Conservation (phyloP, 352 stramenopile genomes). For the Phytophthora constricta region DNA sequence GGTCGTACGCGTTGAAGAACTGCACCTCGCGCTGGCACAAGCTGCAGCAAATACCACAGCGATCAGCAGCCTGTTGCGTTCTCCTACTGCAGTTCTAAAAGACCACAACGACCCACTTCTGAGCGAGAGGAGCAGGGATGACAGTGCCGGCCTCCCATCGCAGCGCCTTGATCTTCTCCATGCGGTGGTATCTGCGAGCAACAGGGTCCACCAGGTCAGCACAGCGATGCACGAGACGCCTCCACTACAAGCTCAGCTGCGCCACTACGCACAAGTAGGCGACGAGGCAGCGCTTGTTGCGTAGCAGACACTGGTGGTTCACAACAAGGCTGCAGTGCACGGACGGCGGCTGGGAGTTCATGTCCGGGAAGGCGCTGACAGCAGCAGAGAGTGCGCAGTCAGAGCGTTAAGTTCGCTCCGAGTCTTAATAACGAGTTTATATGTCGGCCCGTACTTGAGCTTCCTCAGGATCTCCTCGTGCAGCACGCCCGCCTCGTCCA, state of each 20-base stretch:
- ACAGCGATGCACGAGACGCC: neutral
- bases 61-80: neutral
- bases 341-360: slow-evolving; percentile 64
- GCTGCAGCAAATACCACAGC: slow-evolving; percentile 43
- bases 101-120: slow-evolving; percentile 57
- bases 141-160: slow-evolving; percentile 92
- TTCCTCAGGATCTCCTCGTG: slow-evolving; percentile 82
- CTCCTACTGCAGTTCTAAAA: neutral
- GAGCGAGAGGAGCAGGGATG: slow-evolving; percentile 74
- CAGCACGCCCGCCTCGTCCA: slow-evolving; percentile 74
- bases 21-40: slow-evolving; percentile 86
- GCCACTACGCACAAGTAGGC: slow-evolving; percentile 76
- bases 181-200: slow-evolving; percentile 68
- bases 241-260: neutral
- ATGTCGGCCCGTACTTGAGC: slow-evolving; percentile 49
- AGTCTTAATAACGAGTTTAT: neutral
- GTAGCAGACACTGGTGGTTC: slow-evolving; percentile 89
- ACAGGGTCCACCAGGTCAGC: neutral
- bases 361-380: slow-evolving; percentile 63
- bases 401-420: neutral
- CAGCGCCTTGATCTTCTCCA: slow-evolving; percentile 90
- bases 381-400: slow-evolving; percentile 8
- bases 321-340: slow-evolving; percentile 86
- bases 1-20: slow-evolving; percentile 93
- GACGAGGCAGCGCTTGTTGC: slow-evolving; percentile 91